Evolutionary conservation across 331 rosid species (phyloP), one percentile per base, ranked within the genome.

Genomic region (Pyracantha coccinea): DNA sequence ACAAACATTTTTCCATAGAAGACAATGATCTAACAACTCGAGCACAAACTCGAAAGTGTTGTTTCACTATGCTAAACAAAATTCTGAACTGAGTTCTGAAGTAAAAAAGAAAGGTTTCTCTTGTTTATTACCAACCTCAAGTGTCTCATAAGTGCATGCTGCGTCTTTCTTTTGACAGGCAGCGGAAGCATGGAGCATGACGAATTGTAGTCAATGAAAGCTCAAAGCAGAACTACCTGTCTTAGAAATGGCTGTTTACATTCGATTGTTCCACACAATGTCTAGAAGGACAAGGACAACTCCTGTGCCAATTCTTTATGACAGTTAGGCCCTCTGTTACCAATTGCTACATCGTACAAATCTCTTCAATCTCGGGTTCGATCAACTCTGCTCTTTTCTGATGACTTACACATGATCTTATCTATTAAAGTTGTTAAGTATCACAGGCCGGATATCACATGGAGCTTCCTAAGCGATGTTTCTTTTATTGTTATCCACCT

Each of bases 171-270:
- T 81, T 85, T 74, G 75, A 71, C 92, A 85, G 98, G 80, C 73
- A 75, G 57, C 27, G 60, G 12, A 62, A 55, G 67, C 74, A 74
- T 82, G 21, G 83, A 81, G 68, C 98, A 93, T 60, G 94, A 93
- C 58, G 96, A 93, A 77, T 67, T 93, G 71, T 93, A 91, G 87
- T 77, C 60, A 72, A 72, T 59, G 72, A 58, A 24, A 58, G 16
- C 68, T 75, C 72, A 20, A 62, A 63, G 72, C 70, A 57, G 68
- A 65, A 25, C 44, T 23, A 7, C 16, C 29, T 7, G 6, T 53
- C n/a, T 35, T 70, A 11, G 31, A 41, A 68, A 69, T 61, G 55
- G 67, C 35, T 74, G 67, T 74, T 53, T 24, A 16, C 65, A 35
- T 44, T 61, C 32, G 4, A 20, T 24, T 41, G 15, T 17, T 28